Evolutionary conservation across 2,329 filamentous ascomycete genomes (phyloP).

Genomic region (Neoarthrinium moseri): DNA sequence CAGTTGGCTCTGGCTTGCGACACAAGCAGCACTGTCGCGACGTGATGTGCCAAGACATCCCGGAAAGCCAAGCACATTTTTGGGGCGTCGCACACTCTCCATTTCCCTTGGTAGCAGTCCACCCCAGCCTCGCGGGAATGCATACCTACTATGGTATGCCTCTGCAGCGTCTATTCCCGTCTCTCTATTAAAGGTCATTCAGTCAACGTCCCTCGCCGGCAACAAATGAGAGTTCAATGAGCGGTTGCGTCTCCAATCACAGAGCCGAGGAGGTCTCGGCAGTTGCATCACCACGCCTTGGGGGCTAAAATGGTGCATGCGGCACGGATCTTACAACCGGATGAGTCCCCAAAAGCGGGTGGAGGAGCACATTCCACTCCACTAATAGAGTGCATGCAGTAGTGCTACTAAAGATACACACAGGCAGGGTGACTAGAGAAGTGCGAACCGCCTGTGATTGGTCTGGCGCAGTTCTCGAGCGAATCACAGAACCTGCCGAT

Average conservation of each 20-base stretch:
- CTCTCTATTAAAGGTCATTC: neutral
- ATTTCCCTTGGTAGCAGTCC: neutral
- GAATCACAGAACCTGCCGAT: neutral
- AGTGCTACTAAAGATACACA: slow-evolving; percentile 9
- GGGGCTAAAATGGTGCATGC: neutral
- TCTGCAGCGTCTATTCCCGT: neutral
- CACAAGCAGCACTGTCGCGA: neutral
- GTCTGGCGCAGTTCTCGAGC: too few species aligned
- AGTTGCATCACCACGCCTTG: neutral
- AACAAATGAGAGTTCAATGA: neutral
- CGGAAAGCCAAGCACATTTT: too few species aligned
- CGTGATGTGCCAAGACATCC: neutral
- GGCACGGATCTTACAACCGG: neutral
- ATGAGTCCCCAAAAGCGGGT: neutral
- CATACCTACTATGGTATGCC: neutral
- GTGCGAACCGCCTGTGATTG: too few species aligned
- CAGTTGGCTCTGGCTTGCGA: neutral
- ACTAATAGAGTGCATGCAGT: slow-evolving; percentile 7
- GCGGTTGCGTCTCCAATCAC: slow-evolving; percentile 6
- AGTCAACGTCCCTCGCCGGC: neutral
- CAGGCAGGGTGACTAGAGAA: neutral
- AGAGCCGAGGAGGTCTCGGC: neutral
- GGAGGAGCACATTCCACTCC: neutral
- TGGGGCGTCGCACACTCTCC: neutral
- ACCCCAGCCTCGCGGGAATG: neutral